phyloP scores from a whole-genome alignment of 345 rosid genomes.

The Brassica nigra region DNA sequence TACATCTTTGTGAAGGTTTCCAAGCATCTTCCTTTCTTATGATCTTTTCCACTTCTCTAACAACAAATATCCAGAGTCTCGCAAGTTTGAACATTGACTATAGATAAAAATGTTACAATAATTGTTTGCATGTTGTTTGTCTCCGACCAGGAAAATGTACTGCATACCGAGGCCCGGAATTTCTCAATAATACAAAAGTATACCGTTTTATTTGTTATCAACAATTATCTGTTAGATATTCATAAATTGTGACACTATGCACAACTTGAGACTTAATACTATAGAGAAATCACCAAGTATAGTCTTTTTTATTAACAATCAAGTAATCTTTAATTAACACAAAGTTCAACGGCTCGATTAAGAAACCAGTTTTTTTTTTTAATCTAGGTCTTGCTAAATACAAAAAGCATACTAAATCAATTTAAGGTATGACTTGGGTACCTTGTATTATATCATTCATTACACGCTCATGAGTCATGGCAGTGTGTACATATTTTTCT shows the following conservation, averaged over 20 bases:
- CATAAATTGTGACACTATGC: neutral
- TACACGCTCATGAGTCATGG: neutral
- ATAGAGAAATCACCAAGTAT: neutral
- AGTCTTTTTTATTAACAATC: neutral
- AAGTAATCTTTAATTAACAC: neutral
- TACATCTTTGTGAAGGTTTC: no score
- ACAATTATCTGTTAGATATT: neutral
- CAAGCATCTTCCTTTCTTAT: neutral
- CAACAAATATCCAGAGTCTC: neutral
- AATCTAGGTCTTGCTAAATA: neutral
- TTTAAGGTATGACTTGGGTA: slow-evolving; percentile 3
- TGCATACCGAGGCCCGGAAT: neutral
- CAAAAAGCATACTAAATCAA: neutral
- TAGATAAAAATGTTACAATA: no score
- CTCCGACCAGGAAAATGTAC: neutral
- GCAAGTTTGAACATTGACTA: no score
- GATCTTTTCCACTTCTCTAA: neutral
- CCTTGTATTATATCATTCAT: neutral
- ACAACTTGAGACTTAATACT: neutral
- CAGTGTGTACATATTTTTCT: neutral
- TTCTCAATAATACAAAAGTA: neutral
- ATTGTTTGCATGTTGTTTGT: neutral
- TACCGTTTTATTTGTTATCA: neutral
- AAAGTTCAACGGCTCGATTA: neutral
- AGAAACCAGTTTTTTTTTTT: neutral